These are phyloP conservation scores for Sphagnum fallax DNA, from an alignment of 228 moss, liverwort and hornwort genomes.

Conservation along the genomic window DNA sequence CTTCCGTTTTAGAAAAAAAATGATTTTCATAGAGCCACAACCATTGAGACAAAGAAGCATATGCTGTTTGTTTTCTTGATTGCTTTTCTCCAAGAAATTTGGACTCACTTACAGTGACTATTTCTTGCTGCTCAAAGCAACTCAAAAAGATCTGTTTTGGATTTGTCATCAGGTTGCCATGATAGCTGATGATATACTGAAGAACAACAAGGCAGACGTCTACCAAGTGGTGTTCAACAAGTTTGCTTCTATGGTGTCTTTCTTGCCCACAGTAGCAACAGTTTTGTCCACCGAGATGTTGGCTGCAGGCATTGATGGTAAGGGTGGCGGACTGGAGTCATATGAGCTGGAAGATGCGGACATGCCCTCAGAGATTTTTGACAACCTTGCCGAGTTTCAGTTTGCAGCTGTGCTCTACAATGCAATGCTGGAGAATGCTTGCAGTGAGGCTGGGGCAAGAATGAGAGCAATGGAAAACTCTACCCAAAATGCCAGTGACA, in stretches of 20 bases:
- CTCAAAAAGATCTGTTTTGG: no score
- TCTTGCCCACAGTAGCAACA: conserved; percentile 43
- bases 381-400: conserved; percentile 39
- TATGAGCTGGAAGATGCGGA: conserved; percentile 51
- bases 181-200: conserved; percentile 42
- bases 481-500: conserved; percentile 23
- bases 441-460: conserved; percentile 42
- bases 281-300: conserved; percentile 25
- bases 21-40: not conserved
- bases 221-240: conserved; percentile 41
- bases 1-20: no score
- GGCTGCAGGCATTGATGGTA: conserved; percentile 9
- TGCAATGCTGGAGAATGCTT: conserved; percentile 51
- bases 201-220: conserved; percentile 22
- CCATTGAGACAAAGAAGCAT: no score
- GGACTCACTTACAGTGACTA: not conserved
- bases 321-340: conserved; percentile 6
- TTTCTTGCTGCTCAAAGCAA: no score
- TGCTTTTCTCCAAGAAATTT: not conserved
- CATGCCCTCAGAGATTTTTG: conserved; percentile 14
- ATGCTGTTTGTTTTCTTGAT: not conserved
- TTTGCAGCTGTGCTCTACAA: conserved; percentile 38
- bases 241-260: conserved; percentile 46
- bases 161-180: conserved; percentile 12
- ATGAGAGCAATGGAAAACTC: conserved; percentile 68